Base-by-base conservation (phyloP, 768 basidiomycete species). In the Hebeloma cylindrosporum region DNA sequence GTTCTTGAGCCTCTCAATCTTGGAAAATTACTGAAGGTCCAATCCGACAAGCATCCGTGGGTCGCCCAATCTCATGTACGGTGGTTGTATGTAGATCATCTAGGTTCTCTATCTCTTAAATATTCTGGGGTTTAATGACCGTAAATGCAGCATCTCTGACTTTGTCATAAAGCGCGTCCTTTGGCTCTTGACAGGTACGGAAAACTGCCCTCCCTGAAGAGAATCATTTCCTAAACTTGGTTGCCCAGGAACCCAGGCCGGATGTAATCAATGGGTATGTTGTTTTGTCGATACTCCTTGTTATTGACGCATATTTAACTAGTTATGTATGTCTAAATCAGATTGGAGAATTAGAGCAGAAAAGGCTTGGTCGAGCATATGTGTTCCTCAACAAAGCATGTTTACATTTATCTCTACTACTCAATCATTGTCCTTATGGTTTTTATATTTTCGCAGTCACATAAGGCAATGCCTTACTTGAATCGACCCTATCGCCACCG, bases 241-340 rank as follows among this genome's bases (percentile, higher is more conserved):
- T 44, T 65, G 60, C 26, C 63, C 63, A 56, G 79, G 79, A 9
- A 76, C 76, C 11, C 68, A 72, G 52, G 73, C 76, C 8, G 77
- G 79, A 9, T 80, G 78, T 54, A 80, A 80, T 52, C 80, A 82
- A 66, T 82, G 80, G 80, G 78, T 70, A 45, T 22, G 16, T 25
- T 18, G 7, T 20, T 44, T 31, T 34, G 17, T 17, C 35, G n/a
- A 29, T 26, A 25, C 11, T 31, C 34, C 25, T 25, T 45, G 5
- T 9, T 11, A 7, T n/a, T 22, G 17, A 23, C 31, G 17, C 5
- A 26, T 16, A 28, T 17, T 16, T 38, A 34, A 38, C 16, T 20
- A 45, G 17, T 33, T n/a, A 28, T 36, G n/a, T n/a, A n/a, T n/a
- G n/a, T n/a, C n/a, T n/a, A n/a, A n/a, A n/a, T n/a, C n/a, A 75